These are phyloP conservation scores for Pythium rishiriense DNA, from an alignment of 352 stramenopile genomes.

Conservation along the genomic window DNA sequence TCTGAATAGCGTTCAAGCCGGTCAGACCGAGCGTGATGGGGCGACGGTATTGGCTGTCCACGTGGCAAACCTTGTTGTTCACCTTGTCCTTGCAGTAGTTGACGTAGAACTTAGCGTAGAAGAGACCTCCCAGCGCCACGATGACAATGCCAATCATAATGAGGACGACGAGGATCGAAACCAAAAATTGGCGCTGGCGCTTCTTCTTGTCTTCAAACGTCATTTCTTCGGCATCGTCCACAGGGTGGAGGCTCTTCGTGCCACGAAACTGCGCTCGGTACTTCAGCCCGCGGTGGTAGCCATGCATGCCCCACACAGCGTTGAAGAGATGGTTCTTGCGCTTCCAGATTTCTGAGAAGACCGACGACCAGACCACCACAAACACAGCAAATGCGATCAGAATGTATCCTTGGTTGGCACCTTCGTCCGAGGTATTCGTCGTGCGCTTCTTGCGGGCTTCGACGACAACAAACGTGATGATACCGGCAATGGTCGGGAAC, in stretches of 20 bases:
- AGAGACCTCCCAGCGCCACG: constrained; percentile 66
- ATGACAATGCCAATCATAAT: constrained; percentile 78
- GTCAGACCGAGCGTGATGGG: constrained; percentile 51
- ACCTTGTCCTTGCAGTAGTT: constrained; percentile 45
- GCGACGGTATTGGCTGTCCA: constrained; percentile 41
- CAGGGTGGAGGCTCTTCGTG: constrained; percentile 66
- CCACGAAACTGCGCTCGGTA: constrained; percentile 88
- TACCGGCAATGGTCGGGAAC: constrained; percentile 70
- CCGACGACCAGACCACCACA: constrained; percentile 85
- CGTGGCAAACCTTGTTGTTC: constrained; percentile 28
- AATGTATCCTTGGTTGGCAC: constrained; percentile 60
- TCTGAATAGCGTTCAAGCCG: constrained; percentile 83
- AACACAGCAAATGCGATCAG: constrained; percentile 80
- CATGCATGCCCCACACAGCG: constrained; percentile 80
- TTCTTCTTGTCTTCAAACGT: constrained; percentile 65
- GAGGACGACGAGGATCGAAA: constrained; percentile 65
- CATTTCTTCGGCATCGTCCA: constrained; percentile 64
- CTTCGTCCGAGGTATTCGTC: constrained; percentile 33
- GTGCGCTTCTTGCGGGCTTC: constrained; percentile 30
- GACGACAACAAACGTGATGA: constrained; percentile 74
- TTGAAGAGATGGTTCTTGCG: constrained; percentile 85
- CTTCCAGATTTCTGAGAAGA: constrained; percentile 90
- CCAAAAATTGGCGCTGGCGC: constrained; percentile 50
- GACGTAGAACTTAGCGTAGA: constrained; percentile 74
- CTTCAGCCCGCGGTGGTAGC: constrained; percentile 65